Conservation (phyloP, 305 asterid genomes). For the Coffea humblotiana region DNA sequence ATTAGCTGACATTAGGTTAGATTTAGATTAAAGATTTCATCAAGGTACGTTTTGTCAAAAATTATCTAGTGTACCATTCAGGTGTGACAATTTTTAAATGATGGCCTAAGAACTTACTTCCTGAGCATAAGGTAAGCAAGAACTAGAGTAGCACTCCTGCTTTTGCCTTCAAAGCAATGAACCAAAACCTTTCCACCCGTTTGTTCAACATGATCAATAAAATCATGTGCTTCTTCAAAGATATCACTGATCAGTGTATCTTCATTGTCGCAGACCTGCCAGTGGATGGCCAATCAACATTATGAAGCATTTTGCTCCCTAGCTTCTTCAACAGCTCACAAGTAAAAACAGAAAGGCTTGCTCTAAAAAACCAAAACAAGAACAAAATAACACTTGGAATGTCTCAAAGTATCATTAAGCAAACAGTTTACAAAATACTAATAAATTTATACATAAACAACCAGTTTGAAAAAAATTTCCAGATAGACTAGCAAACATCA, state of each 20-base stretch:
- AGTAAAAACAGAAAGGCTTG: background rate
- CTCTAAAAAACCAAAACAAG: background rate
- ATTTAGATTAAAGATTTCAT: background rate
- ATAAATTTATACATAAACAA: background rate
- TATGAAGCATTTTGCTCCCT: background rate
- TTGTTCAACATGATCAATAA: conserved; percentile 70
- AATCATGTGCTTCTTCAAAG: conserved; percentile 88
- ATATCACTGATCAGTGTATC: conserved; percentile 69
- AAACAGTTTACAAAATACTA: background rate
- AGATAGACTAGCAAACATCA: background rate
- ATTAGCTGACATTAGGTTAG: too few relatives aligned
- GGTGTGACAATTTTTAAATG: background rate
- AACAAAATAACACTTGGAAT: background rate
- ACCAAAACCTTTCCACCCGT: conserved; percentile 84
- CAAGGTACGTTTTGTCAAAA: background rate
- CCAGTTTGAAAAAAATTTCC: background rate
- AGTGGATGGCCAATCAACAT: conserved; percentile 14
- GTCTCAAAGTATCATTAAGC: background rate
- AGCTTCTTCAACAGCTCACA: background rate
- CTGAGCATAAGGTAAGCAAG: conserved; percentile 83
- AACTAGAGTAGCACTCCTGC: conserved; percentile 90
- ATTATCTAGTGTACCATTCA: background rate
- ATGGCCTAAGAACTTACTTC: conserved; percentile 57
- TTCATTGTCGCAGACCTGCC: conserved; percentile 76
- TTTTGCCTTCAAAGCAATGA: conserved; percentile 98